Evolutionary conservation across 139 green algal species (phyloP).

Genomic region (Micractinium sp.): DNA sequence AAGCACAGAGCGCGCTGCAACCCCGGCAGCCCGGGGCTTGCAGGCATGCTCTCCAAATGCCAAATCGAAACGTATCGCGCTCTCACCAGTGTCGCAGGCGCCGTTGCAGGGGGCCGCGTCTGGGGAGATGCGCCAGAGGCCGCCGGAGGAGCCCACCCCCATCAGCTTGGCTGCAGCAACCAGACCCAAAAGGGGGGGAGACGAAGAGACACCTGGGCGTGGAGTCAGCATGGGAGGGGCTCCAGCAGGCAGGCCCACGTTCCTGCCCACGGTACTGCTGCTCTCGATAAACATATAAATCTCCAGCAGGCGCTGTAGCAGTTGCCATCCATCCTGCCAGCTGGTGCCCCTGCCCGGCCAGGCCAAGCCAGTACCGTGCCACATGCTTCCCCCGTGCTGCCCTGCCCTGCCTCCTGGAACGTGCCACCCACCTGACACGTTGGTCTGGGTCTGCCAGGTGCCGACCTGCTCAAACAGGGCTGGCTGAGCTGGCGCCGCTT

Average conservation of each 20-base stretch:
- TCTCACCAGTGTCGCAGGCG: neutral
- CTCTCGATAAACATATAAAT: no score
- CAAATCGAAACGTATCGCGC: no score
- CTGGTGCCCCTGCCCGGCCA: no score
- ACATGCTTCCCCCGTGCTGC: neutral
- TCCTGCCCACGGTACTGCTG: no score
- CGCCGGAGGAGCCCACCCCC: constrained; percentile 2
- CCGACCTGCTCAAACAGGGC: neutral
- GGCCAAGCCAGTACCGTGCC: neutral
- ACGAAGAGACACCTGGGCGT: neutral
- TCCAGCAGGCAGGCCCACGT: no score
- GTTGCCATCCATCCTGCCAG: neutral
- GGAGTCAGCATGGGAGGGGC: no score
- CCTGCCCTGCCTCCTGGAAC: no score
- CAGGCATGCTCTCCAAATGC: no score
- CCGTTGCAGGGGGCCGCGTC: neutral
- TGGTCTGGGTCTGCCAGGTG: neutral
- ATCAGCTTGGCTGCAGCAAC: neutral
- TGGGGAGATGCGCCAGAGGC: constrained; percentile 13
- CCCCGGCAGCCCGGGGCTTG: no score
- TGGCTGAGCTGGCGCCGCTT: neutral
- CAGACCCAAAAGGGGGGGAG: neutral
- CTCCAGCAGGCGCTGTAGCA: neutral
- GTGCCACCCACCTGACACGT: neutral
- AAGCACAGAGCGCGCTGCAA: no score